These are phyloP conservation scores for Phaeosphaeria sp. DNA, from an alignment of 2,329 filamentous ascomycete species.

Conservation along the genomic window DNA sequence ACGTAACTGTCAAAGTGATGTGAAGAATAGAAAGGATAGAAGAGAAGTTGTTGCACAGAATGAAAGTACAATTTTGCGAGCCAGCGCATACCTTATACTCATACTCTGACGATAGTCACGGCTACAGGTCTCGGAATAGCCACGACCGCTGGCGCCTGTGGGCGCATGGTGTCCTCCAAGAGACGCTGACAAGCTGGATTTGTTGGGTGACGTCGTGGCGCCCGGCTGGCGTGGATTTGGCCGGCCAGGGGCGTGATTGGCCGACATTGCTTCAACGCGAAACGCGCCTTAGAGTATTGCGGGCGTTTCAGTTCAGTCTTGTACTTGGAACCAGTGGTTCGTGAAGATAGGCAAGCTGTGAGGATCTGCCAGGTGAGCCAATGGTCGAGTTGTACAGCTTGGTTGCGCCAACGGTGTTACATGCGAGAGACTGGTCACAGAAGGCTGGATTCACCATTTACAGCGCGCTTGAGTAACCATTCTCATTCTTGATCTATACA, in stretches of 20 bases:
- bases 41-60: background rate
- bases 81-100: conserved; percentile 15
- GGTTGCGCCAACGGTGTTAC: background rate
- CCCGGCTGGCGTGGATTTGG: conserved; percentile 13
- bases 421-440: background rate
- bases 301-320: conserved; percentile 17
- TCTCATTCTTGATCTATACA: background rate
- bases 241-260: conserved; percentile 36
- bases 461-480: background rate
- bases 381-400: background rate
- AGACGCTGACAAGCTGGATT: conserved; percentile 27
- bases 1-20: conserved; percentile 21
- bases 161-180: conserved; percentile 14
- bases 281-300: conserved; percentile 11
- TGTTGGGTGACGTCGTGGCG: conserved; percentile 39
- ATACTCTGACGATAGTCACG: background rate
- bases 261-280: conserved; percentile 10
- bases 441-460: background rate
- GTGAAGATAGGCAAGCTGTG: background rate
- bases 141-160: conserved; percentile 22
- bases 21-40: conserved; percentile 4
- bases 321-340: background rate
- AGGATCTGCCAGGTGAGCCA: background rate
- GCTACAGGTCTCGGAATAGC: conserved; percentile 2
- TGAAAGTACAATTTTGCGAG: background rate